Evolutionary conservation across 139 green algal species (phyloP), one percentile per base, ranked within the genome.

Genomic region (Volvox reticuliferus): DNA sequence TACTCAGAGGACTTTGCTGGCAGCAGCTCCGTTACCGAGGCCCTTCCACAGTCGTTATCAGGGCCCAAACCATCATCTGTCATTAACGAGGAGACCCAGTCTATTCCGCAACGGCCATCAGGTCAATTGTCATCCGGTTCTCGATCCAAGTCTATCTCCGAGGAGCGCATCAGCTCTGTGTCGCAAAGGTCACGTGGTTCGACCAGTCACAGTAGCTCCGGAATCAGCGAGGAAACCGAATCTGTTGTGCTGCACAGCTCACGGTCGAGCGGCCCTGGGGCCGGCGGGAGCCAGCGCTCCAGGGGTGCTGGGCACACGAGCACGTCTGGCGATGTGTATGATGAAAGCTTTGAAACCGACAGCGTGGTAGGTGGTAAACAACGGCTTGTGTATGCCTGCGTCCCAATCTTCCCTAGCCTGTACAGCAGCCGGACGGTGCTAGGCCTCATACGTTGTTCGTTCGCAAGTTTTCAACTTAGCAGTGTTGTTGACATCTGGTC

Each of bases 321-420:
- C 44, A 79, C 28, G 1, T 83, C 86, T 21, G 50, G 30, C 6
- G 86, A 90, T 13, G 69, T 90, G 18, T 90, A 90, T 32, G 71
- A 90, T 14, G 84, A 82, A 5, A 90, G 86, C 73, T 90, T 90
- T 12, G 86, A 90, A 19, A 19, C 50, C 6, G 30, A 35, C 9
- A 90, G 71, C 73, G 20, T 17, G 86, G 86, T 90, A 69, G 61
- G 84, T 44, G 18, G 65, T 28, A 9, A 19, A 28, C 12, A 73
- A 9, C 44, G 44, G 44, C 44, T 55, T 55, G 44, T 55, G 44
- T 55, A 9, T 55, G 44, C 9, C 5, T 9, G 44, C 9, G 44
- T 55, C 9, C 44, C 44, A 55, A 55, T 55, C 44, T 55, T 55
- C 5, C 44, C 5, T 55, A 55, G 9, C 44, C 44, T 55, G 44